Evolutionary conservation across 2,329 filamentous ascomycete species (phyloP).

Genomic region (Penicillium brevicompactum): DNA sequence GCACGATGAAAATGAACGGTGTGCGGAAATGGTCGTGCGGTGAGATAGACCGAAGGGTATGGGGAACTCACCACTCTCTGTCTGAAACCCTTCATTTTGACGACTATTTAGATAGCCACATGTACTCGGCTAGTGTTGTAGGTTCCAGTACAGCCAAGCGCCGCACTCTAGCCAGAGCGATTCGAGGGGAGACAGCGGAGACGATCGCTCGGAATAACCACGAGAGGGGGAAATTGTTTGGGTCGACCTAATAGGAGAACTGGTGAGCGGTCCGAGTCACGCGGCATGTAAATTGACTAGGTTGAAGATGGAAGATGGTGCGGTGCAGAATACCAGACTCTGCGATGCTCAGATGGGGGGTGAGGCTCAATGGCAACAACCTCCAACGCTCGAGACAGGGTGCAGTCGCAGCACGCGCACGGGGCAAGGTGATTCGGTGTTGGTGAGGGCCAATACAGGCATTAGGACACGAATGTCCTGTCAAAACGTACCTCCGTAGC

Average conservation of each 20-base stretch:
- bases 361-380: conserved; percentile 16
- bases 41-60: conserved; percentile 19
- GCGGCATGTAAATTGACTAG: conserved; percentile 8
- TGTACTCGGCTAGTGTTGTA: conserved; percentile 35
- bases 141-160: conserved; percentile 38
- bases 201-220: conserved; percentile 27
- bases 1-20: conserved; percentile 26
- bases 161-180: conserved; percentile 39
- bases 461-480: neutral
- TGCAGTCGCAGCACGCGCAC: conserved; percentile 26
- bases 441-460: conserved; percentile 9
- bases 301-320: neutral
- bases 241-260: conserved; percentile 31
- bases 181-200: conserved; percentile 22
- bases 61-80: conserved; percentile 83
- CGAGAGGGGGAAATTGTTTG: conserved; percentile 31
- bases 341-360: neutral
- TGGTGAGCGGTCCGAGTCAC: conserved; percentile 31
- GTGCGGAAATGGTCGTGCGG: conserved; percentile 28
- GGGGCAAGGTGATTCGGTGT: conserved; percentile 19
- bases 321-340: neutral
- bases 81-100: conserved; percentile 94
- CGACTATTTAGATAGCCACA: conserved; percentile 37
- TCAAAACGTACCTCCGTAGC: conserved; percentile 19
- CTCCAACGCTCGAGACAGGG: conserved; percentile 11